These are phyloP conservation scores for Podila clonocystis DNA, from an alignment of 192 early-diverging fungal genomes.

Conservation along the genomic window DNA sequence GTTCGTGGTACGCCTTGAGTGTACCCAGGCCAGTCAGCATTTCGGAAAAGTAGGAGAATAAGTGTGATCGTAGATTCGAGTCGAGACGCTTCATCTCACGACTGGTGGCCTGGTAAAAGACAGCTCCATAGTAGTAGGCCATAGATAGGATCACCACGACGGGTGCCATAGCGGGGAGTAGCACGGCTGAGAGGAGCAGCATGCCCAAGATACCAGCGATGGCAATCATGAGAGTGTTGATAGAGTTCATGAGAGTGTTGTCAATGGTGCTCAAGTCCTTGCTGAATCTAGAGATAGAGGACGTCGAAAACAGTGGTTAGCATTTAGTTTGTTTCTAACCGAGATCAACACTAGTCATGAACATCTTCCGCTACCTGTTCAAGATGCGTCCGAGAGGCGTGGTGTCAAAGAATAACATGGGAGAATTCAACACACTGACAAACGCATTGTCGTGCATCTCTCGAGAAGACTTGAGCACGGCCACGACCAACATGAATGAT, in stretches of 20 bases:
- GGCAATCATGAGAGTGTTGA: conserved; percentile 61
- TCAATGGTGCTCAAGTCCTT: conserved; percentile 88
- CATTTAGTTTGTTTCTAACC: neutral
- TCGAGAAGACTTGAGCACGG: conserved; percentile 65
- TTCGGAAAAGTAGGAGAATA: conserved; percentile 71
- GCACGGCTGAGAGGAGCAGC: conserved; percentile 58
- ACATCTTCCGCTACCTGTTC: conserved; percentile 55
- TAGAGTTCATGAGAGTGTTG: conserved; percentile 58
- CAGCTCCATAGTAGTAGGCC: conserved; percentile 64
- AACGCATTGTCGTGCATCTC: conserved; percentile 70
- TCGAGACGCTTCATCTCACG: conserved; percentile 76
- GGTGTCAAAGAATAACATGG: conserved; percentile 72
- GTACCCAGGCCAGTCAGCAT: conserved; percentile 66
- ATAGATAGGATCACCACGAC: conserved; percentile 60
- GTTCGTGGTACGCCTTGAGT: conserved; percentile 71
- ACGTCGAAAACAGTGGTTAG: neutral
- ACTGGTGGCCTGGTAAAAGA: conserved; percentile 63
- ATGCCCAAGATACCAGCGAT: conserved; percentile 62
- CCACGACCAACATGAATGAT: conserved; percentile 25
- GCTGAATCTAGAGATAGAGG: conserved; percentile 65
- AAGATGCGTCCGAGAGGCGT: conserved; percentile 78
- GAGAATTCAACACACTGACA: conserved; percentile 68
- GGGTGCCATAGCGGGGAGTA: conserved; percentile 57
- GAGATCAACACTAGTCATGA: neutral
- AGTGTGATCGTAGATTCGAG: conserved; percentile 63